Percentiles rank a stretch among this genome's conserved stretches.
Conservation (phyloP, 75 land plant genomes). For the Selaginella tamariscina region DNA sequence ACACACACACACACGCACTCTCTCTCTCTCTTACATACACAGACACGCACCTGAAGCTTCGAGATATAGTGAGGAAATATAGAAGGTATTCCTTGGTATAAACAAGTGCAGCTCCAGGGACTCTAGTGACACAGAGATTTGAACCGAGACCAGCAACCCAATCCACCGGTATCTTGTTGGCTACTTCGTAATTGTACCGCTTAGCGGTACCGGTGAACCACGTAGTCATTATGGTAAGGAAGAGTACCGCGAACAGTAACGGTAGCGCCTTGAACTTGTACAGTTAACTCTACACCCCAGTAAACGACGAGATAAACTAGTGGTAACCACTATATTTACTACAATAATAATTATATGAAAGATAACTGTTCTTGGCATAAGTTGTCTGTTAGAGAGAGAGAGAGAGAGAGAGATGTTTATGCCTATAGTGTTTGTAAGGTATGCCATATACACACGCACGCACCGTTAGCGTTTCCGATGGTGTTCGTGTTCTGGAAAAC, state of each 20-base stretch:
- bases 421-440: no score
- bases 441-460: no score
- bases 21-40: no score
- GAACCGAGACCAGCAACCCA: constrained; percentile 5
- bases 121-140: constrained; percentile 6
- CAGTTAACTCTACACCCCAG: background rate
- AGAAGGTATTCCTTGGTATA: constrained; percentile 9
- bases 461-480: constrained; percentile 86
- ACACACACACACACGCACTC: no score
- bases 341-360: background rate
- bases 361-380: background rate
- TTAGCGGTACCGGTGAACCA: background rate
- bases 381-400: background rate
- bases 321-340: background rate
- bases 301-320: background rate
- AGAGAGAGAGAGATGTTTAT: background rate
- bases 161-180: constrained; percentile 5
- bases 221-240: background rate
- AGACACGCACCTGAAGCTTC: background rate
- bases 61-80: background rate
- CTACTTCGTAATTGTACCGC: constrained; percentile 3
- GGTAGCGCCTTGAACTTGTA: constrained; percentile 3
- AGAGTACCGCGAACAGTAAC: background rate
- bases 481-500: constrained; percentile 60
- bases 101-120: background rate